Conservation (phyloP, 306 rosid genomes). For the Herpetospermum pedunculosum region DNA sequence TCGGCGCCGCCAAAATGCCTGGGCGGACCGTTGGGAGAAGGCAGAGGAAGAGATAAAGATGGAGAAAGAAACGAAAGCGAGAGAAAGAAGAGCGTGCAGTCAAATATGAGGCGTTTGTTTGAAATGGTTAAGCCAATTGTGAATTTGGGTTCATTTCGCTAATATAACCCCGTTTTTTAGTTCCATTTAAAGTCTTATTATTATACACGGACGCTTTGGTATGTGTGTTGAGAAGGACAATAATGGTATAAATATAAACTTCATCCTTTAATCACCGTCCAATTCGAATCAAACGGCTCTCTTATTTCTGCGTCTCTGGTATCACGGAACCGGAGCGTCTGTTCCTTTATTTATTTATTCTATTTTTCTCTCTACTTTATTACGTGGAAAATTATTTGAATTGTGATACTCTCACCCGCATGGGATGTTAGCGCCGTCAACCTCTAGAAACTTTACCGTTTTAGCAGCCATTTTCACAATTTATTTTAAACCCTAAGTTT, state of each 20-base stretch:
- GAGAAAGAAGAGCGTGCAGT: not conserved
- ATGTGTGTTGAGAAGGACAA: not conserved
- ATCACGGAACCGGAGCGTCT: not conserved
- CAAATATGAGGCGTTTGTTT: constrained; percentile 47
- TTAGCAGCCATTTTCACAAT: not conserved
- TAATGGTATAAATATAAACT: not conserved
- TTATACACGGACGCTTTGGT: not conserved
- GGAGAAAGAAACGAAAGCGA: not conserved
- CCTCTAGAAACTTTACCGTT: not conserved
- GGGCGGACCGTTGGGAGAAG: constrained; percentile 37
- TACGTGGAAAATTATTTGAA: constrained; percentile 5
- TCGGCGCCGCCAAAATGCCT: constrained; percentile 23
- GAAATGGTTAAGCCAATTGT: constrained; percentile 9
- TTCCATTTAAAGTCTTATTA: not conserved
- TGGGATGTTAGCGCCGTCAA: not conserved
- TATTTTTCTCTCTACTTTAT: not conserved
- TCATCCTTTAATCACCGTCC: not conserved
- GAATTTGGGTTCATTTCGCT: not conserved
- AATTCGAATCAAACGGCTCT: constrained; percentile 8
- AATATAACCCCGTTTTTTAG: not conserved
- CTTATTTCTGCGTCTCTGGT: not conserved
- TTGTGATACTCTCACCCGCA: not conserved
- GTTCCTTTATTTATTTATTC: not conserved
- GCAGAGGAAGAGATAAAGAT: constrained; percentile 27
- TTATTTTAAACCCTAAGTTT: not conserved